phyloP scores from a whole-genome alignment of 768 basidiomycete species.

The Naganishia onofrii region DNA sequence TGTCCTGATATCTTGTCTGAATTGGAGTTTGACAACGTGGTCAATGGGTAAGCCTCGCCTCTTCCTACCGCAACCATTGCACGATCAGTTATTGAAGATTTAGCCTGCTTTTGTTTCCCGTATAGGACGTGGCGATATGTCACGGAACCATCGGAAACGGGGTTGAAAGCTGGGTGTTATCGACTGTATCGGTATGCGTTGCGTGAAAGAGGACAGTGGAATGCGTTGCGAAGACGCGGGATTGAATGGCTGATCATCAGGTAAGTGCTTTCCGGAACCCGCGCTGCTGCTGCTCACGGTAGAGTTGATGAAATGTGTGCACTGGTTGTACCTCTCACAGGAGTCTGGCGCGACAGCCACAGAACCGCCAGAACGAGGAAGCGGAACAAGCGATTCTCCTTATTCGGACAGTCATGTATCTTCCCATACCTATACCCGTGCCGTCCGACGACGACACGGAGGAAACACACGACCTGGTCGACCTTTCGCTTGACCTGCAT shows the following conservation, averaged over 20 bases:
- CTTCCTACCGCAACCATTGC: too few species aligned
- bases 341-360: constrained; percentile 2
- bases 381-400: constrained; percentile 91
- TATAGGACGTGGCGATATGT: constrained; percentile 72
- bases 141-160: constrained; percentile 68
- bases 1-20: constrained; percentile 14
- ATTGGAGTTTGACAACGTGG: constrained; percentile 61
- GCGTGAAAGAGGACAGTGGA: constrained; percentile 70
- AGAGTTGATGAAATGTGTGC: not conserved
- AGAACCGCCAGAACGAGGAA: constrained; percentile 71
- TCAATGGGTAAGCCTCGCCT: constrained; percentile 64
- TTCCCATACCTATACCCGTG: constrained; percentile 44
- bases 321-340: not conserved
- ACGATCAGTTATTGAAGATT: too few species aligned
- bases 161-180: constrained; percentile 77
- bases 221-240: constrained; percentile 62
- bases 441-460: too few species aligned
- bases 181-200: constrained; percentile 74
- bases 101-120: constrained; percentile 29
- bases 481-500: not conserved
- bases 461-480: not conserved
- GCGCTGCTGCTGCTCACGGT: not conserved
- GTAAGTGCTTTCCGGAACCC: constrained; percentile 55
- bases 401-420: constrained; percentile 74
- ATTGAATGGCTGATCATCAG: constrained; percentile 89